These are phyloP conservation scores for Phaseolus coccineus DNA, from an alignment of 331 rosid species.

Conservation along the genomic window DNA sequence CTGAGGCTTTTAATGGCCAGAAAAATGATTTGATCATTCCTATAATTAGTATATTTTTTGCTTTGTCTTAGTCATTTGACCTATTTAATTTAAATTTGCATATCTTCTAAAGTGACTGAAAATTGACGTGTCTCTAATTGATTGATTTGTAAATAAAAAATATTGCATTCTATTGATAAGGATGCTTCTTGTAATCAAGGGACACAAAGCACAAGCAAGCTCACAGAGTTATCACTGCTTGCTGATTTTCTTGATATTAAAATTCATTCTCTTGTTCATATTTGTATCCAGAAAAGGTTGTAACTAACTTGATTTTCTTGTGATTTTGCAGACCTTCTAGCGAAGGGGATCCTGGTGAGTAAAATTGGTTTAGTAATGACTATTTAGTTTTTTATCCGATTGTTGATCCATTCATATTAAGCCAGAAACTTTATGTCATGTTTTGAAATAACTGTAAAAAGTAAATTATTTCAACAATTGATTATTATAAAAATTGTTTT, in stretches of 20 bases:
- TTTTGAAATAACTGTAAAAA: too few relatives aligned
- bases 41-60: slow-evolving; percentile 20
- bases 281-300: slow-evolving; percentile 15
- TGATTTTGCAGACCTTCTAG: slow-evolving; percentile 69
- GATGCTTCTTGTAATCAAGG: slow-evolving; percentile 5
- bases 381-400: slow-evolving; percentile 3
- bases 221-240: background rate
- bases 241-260: background rate
- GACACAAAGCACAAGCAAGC: slow-evolving; percentile 15
- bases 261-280: slow-evolving; percentile 8
- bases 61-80: background rate
- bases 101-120: background rate
- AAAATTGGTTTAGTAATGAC: slow-evolving; percentile 34
- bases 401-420: slow-evolving; percentile 27
- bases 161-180: background rate
- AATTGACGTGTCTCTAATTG: background rate
- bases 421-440: background rate
- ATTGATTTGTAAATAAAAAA: background rate
- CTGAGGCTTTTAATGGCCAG: slow-evolving; percentile 15
- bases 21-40: slow-evolving; percentile 9
- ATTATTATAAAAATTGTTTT: too few relatives aligned
- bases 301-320: slow-evolving; percentile 37
- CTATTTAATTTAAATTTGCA: background rate
- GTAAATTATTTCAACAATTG: too few relatives aligned
- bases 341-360: slow-evolving; percentile 68